Evolutionary conservation across 805 yeast species (phyloP).

Genomic region (Tetrapisispora arboricola): DNA sequence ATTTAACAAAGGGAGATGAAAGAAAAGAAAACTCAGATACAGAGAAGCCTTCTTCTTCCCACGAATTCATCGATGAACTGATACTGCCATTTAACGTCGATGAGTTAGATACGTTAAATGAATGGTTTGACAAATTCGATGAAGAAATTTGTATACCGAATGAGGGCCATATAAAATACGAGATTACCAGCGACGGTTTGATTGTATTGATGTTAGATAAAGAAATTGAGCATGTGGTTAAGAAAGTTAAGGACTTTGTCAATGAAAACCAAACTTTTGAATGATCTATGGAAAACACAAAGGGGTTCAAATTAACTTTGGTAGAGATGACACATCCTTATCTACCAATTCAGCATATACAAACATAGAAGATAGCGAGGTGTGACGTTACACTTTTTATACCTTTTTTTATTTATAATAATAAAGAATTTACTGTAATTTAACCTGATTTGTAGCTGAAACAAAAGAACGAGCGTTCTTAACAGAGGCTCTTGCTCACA

Average conservation of each 20-base stretch:
- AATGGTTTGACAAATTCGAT: slow-evolving; percentile 31
- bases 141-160: slow-evolving; percentile 30
- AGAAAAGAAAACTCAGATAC: not conserved
- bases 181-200: slow-evolving; percentile 30
- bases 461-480: too few species aligned
- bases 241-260: slow-evolving; percentile 22
- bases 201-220: slow-evolving; percentile 26
- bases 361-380: too few species aligned
- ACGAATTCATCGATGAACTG: slow-evolving; percentile 28
- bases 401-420: too few species aligned
- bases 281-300: too few species aligned
- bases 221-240: slow-evolving; percentile 19
- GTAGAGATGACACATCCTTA: too few species aligned
- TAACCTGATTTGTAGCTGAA: too few species aligned
- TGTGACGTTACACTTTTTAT: too few species aligned
- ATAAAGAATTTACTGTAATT: too few species aligned
- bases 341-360: too few species aligned
- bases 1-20: slow-evolving; percentile 1
- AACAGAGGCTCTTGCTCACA: too few species aligned
- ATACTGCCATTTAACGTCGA: slow-evolving; percentile 23
- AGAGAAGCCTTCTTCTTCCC: slow-evolving; percentile 16
- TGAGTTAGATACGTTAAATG: slow-evolving; percentile 24
- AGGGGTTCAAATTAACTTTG: too few species aligned
- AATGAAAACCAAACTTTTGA: not conserved
- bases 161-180: slow-evolving; percentile 31